These are phyloP conservation scores for Clavulina sp. DNA, from an alignment of 768 basidiomycete species.

Conservation along the genomic window DNA sequence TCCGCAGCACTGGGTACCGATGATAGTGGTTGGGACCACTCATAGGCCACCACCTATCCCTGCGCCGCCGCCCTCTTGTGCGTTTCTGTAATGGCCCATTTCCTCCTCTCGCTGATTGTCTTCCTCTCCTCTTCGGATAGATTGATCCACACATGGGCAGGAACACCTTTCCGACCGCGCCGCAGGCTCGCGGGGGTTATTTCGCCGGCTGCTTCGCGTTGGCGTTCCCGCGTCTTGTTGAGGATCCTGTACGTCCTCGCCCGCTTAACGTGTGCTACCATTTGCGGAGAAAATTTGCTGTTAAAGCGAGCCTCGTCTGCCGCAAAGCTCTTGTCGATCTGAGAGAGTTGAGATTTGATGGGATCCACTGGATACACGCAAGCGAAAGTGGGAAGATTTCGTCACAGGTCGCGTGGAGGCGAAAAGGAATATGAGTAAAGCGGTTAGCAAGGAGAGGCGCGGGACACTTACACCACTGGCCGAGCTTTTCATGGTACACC, in stretches of 20 bases:
- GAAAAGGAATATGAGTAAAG: background rate
- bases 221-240: constrained; percentile 46
- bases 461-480: background rate
- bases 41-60: too few species aligned
- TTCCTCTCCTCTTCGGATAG: constrained; percentile 34
- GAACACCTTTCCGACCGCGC: constrained; percentile 38
- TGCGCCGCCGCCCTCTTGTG: too few species aligned
- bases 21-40: too few species aligned
- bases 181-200: constrained; percentile 29
- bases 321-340: constrained; percentile 21
- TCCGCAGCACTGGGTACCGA: too few species aligned
- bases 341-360: constrained; percentile 17
- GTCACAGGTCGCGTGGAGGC: too few species aligned
- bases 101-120: too few species aligned
- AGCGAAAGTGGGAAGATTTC: background rate
- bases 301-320: constrained; percentile 28
- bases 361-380: constrained; percentile 21
- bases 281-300: constrained; percentile 29
- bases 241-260: constrained; percentile 43
- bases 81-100: too few species aligned
- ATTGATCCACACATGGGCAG: constrained; percentile 36
- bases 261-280: constrained; percentile 31
- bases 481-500: constrained; percentile 26
- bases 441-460: background rate
- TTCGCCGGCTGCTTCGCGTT: constrained; percentile 48